phyloP scores from a whole-genome alignment of 2,329 filamentous ascomycete genomes.

The Cladosporium phlei region DNA sequence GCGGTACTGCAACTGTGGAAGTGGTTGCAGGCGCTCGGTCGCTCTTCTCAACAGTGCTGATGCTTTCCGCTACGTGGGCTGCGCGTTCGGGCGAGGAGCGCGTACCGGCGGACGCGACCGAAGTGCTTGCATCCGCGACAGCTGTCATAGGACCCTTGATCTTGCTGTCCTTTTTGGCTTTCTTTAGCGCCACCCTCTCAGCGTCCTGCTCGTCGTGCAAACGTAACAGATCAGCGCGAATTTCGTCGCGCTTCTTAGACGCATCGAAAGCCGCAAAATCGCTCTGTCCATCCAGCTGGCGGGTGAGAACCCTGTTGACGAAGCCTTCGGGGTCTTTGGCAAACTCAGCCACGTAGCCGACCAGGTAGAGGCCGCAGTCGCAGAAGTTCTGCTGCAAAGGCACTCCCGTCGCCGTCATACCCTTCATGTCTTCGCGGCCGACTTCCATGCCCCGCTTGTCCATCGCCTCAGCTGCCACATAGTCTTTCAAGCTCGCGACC shows the following conservation, averaged over 20 bases:
- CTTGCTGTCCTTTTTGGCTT: conserved; percentile 20
- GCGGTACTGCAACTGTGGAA: too few species aligned
- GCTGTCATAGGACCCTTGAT: neutral
- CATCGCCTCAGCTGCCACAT: conserved; percentile 68
- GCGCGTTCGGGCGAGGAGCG: neutral
- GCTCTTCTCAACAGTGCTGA: too few species aligned
- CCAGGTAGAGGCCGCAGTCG: conserved; percentile 83
- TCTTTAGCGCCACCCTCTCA: conserved; percentile 36
- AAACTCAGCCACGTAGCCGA: conserved; percentile 81
- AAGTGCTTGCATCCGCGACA: too few species aligned
- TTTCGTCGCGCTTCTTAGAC: conserved; percentile 56
- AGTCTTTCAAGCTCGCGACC: conserved; percentile 66
- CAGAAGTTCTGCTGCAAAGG: conserved; percentile 78
- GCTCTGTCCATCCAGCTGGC: conserved; percentile 53
- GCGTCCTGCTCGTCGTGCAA: conserved; percentile 57
- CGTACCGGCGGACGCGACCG: too few species aligned
- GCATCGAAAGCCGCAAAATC: conserved; percentile 54
- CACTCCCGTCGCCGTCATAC: conserved; percentile 68
- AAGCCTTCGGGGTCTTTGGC: conserved; percentile 69
- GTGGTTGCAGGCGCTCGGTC: too few species aligned
- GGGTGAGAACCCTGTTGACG: conserved; percentile 60
- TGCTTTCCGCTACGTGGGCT: too few species aligned
- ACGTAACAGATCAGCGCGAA: conserved; percentile 62
- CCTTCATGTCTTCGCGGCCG: conserved; percentile 44
- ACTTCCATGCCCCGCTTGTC: conserved; percentile 53